Evolutionary conservation across 192 early-diverging fungal species (phyloP).

Genomic region (Coemansia sp.): DNA sequence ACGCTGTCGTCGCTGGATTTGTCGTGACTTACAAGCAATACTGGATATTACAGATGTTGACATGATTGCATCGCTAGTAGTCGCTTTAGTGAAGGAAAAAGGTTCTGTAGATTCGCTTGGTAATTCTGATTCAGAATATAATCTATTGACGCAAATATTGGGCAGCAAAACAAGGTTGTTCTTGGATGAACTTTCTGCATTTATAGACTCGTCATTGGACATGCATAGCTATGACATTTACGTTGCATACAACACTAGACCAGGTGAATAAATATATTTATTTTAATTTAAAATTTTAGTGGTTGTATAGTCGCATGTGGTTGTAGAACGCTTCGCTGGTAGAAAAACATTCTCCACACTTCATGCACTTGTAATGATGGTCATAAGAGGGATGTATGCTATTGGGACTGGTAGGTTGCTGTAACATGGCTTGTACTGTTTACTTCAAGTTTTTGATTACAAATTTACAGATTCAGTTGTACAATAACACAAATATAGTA

Average conservation of each 20-base stretch:
- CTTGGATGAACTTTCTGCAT: conserved; percentile 25
- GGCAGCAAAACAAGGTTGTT: conserved; percentile 15
- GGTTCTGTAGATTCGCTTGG: not conserved
- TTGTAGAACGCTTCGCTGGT: not conserved
- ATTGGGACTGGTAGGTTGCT: not conserved
- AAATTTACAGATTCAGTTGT: too few relatives aligned
- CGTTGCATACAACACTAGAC: conserved; percentile 13
- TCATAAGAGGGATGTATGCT: not conserved
- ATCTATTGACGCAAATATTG: conserved; percentile 1
- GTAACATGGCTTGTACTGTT: not conserved
- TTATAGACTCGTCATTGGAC: conserved; percentile 30
- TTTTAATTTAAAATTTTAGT: not conserved
- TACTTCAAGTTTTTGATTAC: too few relatives aligned
- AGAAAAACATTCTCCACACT: not conserved
- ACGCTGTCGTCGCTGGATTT: conserved; percentile 32
- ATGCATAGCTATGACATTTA: conserved; percentile 36
- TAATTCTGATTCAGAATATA: not conserved
- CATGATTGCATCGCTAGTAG: conserved; percentile 21
- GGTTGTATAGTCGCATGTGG: not conserved
- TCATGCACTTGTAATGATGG: not conserved
- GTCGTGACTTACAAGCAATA: conserved; percentile 25
- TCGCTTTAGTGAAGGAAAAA: conserved; percentile 6
- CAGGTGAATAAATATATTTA: not conserved
- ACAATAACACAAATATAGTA: too few relatives aligned
- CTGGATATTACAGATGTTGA: conserved; percentile 13